phyloP scores from a whole-genome alignment of 1,284 basidiomycete species.

The Taiwanofungus camphoratus region DNA sequence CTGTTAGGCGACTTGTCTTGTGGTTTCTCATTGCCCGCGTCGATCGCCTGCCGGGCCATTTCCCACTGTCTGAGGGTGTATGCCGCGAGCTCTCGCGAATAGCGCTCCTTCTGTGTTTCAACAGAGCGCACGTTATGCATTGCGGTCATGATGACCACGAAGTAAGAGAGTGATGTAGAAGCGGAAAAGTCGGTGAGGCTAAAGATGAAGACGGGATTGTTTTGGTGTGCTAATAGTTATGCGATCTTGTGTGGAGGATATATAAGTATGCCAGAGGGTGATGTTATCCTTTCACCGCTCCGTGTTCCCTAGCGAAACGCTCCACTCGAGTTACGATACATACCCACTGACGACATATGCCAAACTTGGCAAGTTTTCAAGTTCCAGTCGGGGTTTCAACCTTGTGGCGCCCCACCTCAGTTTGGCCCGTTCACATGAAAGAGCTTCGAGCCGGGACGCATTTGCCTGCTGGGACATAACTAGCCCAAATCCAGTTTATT shows the following conservation, averaged over 20 bases:
- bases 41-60: constrained; percentile 25
- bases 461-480: too few relatives aligned
- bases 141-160: constrained; percentile 19
- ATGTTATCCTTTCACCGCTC: constrained; percentile 18
- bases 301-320: constrained; percentile 15
- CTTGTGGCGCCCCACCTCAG: background rate
- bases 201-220: too few relatives aligned
- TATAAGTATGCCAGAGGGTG: constrained; percentile 7
- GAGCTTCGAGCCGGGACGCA: too few relatives aligned
- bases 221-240: too few relatives aligned
- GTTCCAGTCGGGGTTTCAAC: constrained; percentile 8
- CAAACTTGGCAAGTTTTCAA: constrained; percentile 17
- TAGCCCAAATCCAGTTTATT: too few relatives aligned
- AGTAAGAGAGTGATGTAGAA: background rate
- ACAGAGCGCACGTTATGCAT: constrained; percentile 15
- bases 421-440: too few relatives aligned
- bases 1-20: constrained; percentile 9
- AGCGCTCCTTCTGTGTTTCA: constrained; percentile 45
- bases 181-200: constrained; percentile 2
- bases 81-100: constrained; percentile 52
- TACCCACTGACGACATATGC: constrained; percentile 19
- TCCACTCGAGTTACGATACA: constrained; percentile 14
- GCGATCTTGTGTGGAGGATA: background rate
- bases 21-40: constrained; percentile 12
- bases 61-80: constrained; percentile 56